These are phyloP conservation scores for Nitzschia sp. DNA, from an alignment of 108 stramenopile genomes.

Conservation along the genomic window DNA sequence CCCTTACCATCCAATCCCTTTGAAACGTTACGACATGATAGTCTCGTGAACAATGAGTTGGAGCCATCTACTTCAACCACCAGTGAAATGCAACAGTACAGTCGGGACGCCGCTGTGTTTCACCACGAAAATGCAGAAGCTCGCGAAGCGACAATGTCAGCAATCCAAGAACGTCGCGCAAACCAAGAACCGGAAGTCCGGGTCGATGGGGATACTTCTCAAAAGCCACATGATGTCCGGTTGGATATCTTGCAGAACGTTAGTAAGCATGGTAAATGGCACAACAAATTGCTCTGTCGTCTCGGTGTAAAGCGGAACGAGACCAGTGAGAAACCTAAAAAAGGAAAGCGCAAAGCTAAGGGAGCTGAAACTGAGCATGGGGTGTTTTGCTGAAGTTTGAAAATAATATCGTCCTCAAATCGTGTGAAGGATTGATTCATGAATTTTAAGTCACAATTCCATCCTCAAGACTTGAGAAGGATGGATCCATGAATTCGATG, in stretches of 20 bases:
- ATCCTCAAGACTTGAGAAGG: no score
- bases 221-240: neutral
- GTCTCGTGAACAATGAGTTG: neutral
- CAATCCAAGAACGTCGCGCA: neutral
- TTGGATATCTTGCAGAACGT: slow-evolving; percentile 3
- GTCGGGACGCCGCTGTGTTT: neutral
- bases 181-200: neutral
- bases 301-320: neutral
- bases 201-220: no score
- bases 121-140: neutral
- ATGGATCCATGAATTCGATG: no score
- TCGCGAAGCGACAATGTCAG: neutral
- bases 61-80: neutral
- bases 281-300: slow-evolving; percentile 10
- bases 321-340: no score
- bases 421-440: no score
- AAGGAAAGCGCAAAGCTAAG: no score
- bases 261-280: neutral
- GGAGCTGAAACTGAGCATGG: no score
- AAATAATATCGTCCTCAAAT: no score
- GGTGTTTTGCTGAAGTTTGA: no score
- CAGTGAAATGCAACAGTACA: slow-evolving; percentile 11
- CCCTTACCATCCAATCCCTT: slow-evolving; percentile 4
- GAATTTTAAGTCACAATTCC: no score
- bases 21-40: neutral